Percentiles rank a stretch among this genome's conserved stretches.
Conservation (phyloP, 164 flowering plant genomes). For the Protea cynaroides region DNA sequence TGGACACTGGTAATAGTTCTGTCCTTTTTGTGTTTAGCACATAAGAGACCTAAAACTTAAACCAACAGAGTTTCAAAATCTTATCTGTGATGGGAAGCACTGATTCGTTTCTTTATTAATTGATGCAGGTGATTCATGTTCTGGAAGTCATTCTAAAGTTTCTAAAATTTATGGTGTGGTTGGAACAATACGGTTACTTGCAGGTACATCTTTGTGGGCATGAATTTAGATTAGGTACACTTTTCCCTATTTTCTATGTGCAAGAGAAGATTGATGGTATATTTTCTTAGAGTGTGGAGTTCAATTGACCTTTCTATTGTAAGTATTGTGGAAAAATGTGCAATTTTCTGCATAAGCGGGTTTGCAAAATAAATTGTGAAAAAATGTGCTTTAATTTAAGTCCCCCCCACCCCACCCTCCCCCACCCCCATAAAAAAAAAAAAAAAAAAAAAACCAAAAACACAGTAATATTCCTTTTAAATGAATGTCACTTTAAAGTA, state of each 20-base stretch:
- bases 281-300: not conserved
- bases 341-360: too few species aligned
- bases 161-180: conserved; percentile 65
- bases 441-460: not conserved
- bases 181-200: conserved; percentile 76
- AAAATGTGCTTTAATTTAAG: not conserved
- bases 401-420: too few species aligned
- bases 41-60: too few species aligned
- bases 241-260: not conserved
- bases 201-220: conserved; percentile 35
- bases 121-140: conserved; percentile 40
- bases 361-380: too few species aligned
- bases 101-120: not conserved
- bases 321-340: not conserved
- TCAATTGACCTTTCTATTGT: not conserved
- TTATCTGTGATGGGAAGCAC: not conserved
- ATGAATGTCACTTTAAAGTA: not conserved
- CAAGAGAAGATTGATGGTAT: not conserved
- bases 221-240: not conserved
- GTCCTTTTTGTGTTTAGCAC: too few species aligned
- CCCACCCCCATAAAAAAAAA: too few species aligned
- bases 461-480: not conserved
- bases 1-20: too few species aligned
- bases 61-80: too few species aligned
- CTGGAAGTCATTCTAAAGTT: conserved; percentile 35